Percentiles rank a stretch among this genome's conserved stretches.
These are phyloP conservation scores for Scleroderma citrinum DNA, from an alignment of 768 basidiomycete genomes.

Conservation along the genomic window DNA sequence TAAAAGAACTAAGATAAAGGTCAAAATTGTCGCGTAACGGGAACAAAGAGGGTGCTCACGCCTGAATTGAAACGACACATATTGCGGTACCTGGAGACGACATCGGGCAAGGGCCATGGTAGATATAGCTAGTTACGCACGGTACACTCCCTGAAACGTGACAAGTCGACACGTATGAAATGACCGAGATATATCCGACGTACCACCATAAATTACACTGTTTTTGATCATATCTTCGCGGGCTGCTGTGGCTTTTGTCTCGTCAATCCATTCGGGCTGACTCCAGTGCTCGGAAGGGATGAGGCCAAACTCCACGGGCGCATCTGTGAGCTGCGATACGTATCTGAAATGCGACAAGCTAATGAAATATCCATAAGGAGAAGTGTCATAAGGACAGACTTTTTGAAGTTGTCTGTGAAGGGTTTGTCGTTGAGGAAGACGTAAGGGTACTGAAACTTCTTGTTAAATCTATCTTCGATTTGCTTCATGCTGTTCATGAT, in stretches of 20 bases:
- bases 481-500: conserved; percentile 62
- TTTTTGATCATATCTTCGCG: conserved; percentile 59
- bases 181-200: not conserved
- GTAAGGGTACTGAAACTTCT: conserved; percentile 74
- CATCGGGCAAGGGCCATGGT: conserved; percentile 2
- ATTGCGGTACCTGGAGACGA: conserved; percentile 65
- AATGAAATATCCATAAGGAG: not conserved
- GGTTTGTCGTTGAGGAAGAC: conserved; percentile 84
- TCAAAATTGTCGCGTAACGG: not conserved
- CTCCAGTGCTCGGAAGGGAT: conserved; percentile 69
- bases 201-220: conserved; percentile 64
- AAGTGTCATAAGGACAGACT: conserved; percentile 31
- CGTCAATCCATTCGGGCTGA: conserved; percentile 77
- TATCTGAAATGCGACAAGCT: conserved; percentile 18
- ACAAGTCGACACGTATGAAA: conserved; percentile 4
- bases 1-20: conserved; percentile 62
- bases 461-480: conserved; percentile 86
- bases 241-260: conserved; percentile 50
- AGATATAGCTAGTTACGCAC: conserved; percentile 37
- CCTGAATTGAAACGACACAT: conserved; percentile 97
- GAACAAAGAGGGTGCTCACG: conserved; percentile 38
- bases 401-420: conserved; percentile 72
- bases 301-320: conserved; percentile 47
- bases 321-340: conserved; percentile 24
- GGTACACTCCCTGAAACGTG: conserved; percentile 60